Percentiles rank a stretch among this genome's conserved stretches.
phyloP scores from a whole-genome alignment of 73 alveolate species.

The Effrenium voratum region DNA sequence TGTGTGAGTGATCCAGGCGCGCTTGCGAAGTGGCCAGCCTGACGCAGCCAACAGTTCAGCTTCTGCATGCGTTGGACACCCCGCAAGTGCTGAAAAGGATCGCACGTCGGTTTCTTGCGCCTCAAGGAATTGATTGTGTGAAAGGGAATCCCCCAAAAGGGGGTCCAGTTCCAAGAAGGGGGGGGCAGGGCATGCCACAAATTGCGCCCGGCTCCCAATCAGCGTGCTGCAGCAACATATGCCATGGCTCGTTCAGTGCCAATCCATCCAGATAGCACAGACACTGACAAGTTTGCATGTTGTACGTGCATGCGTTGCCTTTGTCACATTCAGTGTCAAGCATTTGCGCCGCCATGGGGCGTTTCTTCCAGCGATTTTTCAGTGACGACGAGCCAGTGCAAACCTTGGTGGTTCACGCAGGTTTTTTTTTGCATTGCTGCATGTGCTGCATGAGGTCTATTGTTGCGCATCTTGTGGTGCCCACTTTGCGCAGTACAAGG shows the following conservation, averaged over 20 bases:
- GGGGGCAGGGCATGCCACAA: no score
- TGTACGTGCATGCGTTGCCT: not conserved
- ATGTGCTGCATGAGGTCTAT: constrained; percentile 15
- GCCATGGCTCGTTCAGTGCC: no score
- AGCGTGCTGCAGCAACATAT: no score
- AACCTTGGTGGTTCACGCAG: not conserved
- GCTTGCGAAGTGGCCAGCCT: not conserved
- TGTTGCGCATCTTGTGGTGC: constrained; percentile 93
- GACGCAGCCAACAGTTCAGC: not conserved
- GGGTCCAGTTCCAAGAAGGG: no score
- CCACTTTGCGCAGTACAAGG: constrained; percentile 92
- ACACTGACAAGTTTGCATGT: not conserved
- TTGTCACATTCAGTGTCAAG: not conserved
- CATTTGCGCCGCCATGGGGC: constrained; percentile 87
- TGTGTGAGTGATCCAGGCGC: not conserved
- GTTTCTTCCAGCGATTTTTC: constrained; percentile 71
- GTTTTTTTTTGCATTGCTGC: not conserved
- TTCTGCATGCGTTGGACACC: not conserved
- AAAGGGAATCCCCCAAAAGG: no score
- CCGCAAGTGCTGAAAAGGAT: not conserved
- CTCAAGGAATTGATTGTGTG: no score
- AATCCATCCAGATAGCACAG: no score
- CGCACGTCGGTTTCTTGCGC: not conserved
- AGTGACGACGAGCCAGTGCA: constrained; percentile 75
- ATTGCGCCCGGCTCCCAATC: no score